phyloP scores from a whole-genome alignment of 495 filamentous ascomycete species.

The Cudoniella acicularis region DNA sequence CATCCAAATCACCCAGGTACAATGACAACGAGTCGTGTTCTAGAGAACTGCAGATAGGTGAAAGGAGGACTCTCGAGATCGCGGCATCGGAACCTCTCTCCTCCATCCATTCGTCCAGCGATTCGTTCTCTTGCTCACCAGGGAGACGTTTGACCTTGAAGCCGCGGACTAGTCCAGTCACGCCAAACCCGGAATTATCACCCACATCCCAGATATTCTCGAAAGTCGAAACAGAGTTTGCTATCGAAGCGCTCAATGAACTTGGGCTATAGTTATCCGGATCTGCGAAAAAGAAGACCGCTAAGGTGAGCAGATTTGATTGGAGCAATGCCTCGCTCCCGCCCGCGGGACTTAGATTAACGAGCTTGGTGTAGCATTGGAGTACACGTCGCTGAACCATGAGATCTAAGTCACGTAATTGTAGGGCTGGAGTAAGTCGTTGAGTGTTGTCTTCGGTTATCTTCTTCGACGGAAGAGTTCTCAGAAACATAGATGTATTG shows the following conservation, averaged over 20 bases:
- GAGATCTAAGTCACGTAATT: constrained; percentile 84
- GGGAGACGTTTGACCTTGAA: constrained; percentile 68
- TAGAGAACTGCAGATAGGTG: constrained; percentile 75
- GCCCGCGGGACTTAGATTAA: constrained; percentile 76
- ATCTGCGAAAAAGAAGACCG: constrained; percentile 88
- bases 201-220: constrained; percentile 92
- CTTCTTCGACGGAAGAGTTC: constrained; percentile 76
- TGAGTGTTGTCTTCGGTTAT: constrained; percentile 84
- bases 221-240: constrained; percentile 83
- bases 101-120: constrained; percentile 56
- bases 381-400: constrained; percentile 93
- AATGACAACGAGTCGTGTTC: constrained; percentile 88
- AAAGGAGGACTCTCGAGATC: constrained; percentile 65
- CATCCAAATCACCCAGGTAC: constrained; percentile 64
- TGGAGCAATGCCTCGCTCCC: constrained; percentile 83
- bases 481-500: constrained; percentile 85
- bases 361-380: constrained; percentile 89
- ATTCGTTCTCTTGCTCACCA: constrained; percentile 60
- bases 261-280: constrained; percentile 82
- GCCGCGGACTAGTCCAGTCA: constrained; percentile 78
- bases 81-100: constrained; percentile 60
- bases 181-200: constrained; percentile 91
- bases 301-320: constrained; percentile 88
- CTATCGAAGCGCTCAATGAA: constrained; percentile 87
- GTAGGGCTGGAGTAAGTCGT: constrained; percentile 78